A percentile compares a stretch with the other conserved stretches of the same genome.
Evolutionary conservation across 352 stramenopile genomes (phyloP).

Genomic region (Elongisporangium prolatum): DNA sequence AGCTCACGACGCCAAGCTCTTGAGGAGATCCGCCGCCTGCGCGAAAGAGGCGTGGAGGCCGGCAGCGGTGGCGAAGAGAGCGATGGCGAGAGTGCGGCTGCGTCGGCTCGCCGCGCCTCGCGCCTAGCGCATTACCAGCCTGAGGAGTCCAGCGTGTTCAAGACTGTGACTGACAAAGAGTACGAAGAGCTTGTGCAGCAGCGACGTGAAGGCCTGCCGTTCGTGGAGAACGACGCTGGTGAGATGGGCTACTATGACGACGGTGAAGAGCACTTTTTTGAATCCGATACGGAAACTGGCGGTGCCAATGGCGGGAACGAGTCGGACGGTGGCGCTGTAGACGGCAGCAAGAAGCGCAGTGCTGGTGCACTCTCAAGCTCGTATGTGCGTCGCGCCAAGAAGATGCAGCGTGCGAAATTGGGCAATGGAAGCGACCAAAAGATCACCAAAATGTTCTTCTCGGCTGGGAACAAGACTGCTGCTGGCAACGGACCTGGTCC

Average conservation of each 20-base stretch:
- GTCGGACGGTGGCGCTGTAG: slow-evolving; percentile 28
- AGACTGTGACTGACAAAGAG: slow-evolving; percentile 80
- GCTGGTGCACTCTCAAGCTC: slow-evolving; percentile 72
- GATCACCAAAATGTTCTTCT: slow-evolving; percentile 90
- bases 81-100: not conserved
- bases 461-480: slow-evolving; percentile 25
- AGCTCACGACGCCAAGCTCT: slow-evolving; percentile 47
- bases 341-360: slow-evolving; percentile 58
- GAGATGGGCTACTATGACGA: slow-evolving; percentile 88
- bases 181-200: slow-evolving; percentile 83
- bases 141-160: slow-evolving; percentile 77
- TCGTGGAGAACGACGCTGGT: slow-evolving; percentile 82
- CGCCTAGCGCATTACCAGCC: slow-evolving; percentile 73
- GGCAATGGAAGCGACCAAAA: slow-evolving; percentile 71
- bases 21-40: slow-evolving; percentile 74
- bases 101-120: slow-evolving; percentile 16
- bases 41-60: slow-evolving; percentile 27
- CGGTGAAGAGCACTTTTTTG: slow-evolving; percentile 87
- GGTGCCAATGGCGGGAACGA: slow-evolving; percentile 15
- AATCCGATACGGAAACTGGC: slow-evolving; percentile 59
- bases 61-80: slow-evolving; percentile 13
- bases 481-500: slow-evolving; percentile 10
- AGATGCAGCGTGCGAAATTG: slow-evolving; percentile 80
- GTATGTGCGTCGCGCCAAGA: slow-evolving; percentile 75
- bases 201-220: slow-evolving; percentile 67